Base-by-base conservation (phyloP, 371 early-diverging fungal species). In the Syncephalastrum racemosum region DNA sequence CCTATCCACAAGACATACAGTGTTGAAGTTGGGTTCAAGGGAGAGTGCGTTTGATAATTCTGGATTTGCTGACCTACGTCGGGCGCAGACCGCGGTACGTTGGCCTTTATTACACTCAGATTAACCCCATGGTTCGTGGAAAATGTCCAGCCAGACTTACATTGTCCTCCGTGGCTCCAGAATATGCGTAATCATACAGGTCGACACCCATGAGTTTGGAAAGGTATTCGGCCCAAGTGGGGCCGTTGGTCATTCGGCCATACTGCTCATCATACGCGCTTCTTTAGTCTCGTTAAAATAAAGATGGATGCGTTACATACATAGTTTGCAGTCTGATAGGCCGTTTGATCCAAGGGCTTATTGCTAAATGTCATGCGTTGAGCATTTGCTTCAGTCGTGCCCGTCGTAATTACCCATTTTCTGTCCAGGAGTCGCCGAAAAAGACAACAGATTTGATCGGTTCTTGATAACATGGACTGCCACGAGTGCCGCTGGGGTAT, bases 391-490 rank as follows among this genome's bases (percentile, higher is more conserved):
- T 44, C 12, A 19, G 23, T 23, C 44, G 19, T 27, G 14, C 15
- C 40, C 19, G 20, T 1, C 7, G 16, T 13, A 5, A 51, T 46
- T 53, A 67, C 58, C 68, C 68, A 31, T 68, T 68, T 5, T 59
- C 61, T 31, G 68, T 57, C 60, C 62, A 68, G 10, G 64, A 64
- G 46, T 68, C 64, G 19, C 68, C 68, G 57, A 68, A 68, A 20
- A 51, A 27, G 22, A 66, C 54, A 4, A 66, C 19, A 1, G 27
- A 43, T 16, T 50, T 50, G 45, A 18, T 51, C 4, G 41, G n/a
- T 3, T 22, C 20, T 49, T 53, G 31, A 46, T 60, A 53, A 27
- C 65, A 64, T 48, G 47, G 57, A 5, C 46, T 15, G n/a, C 45
- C 27, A 7, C 4, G 27, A 7, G 27, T 27, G 27, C 27, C 27